Evolutionary conservation across 805 yeast genomes (phyloP).

Genomic region (Metschnikowia continentalis): DNA sequence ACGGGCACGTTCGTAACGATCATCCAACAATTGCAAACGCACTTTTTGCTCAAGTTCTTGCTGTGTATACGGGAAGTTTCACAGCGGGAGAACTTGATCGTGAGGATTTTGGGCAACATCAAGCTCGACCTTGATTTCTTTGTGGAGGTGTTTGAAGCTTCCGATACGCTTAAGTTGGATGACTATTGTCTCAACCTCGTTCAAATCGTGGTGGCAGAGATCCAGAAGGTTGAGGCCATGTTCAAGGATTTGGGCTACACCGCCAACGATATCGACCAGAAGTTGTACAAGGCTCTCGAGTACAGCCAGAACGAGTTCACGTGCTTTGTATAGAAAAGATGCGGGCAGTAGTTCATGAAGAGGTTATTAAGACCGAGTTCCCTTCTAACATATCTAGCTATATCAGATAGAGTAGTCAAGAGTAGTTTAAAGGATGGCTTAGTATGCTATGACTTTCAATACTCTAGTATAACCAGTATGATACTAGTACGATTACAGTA

Average conservation of each 20-base stretch:
- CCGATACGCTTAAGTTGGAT: slow-evolving; percentile 30
- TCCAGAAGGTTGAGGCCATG: slow-evolving; percentile 23
- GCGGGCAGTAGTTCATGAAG: too few relatives aligned
- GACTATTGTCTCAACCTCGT: slow-evolving; percentile 32
- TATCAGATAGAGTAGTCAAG: too few relatives aligned
- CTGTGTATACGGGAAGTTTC: slow-evolving; percentile 26
- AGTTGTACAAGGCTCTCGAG: slow-evolving; percentile 24
- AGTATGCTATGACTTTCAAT: too few relatives aligned
- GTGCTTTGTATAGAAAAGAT: slow-evolving; percentile 21
- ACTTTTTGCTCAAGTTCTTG: slow-evolving; percentile 31
- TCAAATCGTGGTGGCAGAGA: slow-evolving; percentile 26
- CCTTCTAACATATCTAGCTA: too few relatives aligned
- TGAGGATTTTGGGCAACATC: slow-evolving; percentile 24
- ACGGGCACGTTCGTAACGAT: slow-evolving; percentile 32
- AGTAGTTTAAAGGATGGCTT: too few relatives aligned
- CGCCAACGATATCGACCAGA: slow-evolving; percentile 26
- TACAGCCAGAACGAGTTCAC: slow-evolving; percentile 32
- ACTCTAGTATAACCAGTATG: too few relatives aligned
- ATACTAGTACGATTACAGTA: too few relatives aligned
- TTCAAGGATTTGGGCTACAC: slow-evolving; percentile 22
- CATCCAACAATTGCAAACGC: slow-evolving; percentile 36
- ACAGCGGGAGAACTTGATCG: slow-evolving; percentile 15
- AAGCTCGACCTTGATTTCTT: slow-evolving; percentile 37
- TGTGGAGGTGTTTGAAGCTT: slow-evolving; percentile 36
- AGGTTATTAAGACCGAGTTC: too few relatives aligned